These are phyloP conservation scores for Xylaria polymorpha DNA, from an alignment of 2,329 filamentous ascomycete species.

Conservation along the genomic window DNA sequence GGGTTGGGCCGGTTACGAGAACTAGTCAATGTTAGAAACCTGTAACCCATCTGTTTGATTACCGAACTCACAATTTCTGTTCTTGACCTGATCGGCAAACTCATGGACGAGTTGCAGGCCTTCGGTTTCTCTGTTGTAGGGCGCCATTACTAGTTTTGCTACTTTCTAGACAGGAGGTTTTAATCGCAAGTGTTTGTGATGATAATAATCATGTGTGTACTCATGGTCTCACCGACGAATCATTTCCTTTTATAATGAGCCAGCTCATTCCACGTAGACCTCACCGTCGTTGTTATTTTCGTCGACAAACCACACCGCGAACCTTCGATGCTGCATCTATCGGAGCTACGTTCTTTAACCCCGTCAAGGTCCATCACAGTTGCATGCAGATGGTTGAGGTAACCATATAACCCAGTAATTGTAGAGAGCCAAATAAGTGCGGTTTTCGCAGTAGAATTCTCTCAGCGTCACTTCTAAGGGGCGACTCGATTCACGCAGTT, in stretches of 20 bases:
- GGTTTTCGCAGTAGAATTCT: background rate
- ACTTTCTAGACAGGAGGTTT: background rate
- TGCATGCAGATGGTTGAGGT: background rate
- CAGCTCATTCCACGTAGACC: background rate
- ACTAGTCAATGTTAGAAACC: conserved; percentile 39
- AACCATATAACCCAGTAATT: background rate
- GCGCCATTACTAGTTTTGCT: conserved; percentile 35
- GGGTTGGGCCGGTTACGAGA: conserved; percentile 50
- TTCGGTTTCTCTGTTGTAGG: conserved; percentile 40
- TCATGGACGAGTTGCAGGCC: conserved; percentile 41
- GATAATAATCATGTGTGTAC: background rate
- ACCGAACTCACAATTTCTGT: conserved; percentile 19
- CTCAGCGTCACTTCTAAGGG: background rate
- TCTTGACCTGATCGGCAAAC: conserved; percentile 44
- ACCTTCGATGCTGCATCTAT: conserved; percentile 10
- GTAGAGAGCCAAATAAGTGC: background rate
- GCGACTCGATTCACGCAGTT: conserved; percentile 1
- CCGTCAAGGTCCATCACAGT: conserved; percentile 7
- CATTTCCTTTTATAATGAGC: conserved; percentile 28
- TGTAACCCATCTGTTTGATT: background rate
- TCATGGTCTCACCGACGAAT: background rate
- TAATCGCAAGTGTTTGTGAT: background rate
- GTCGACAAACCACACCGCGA: background rate
- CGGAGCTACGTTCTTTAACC: conserved; percentile 30
- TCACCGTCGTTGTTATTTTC: conserved; percentile 4